Conservation (phyloP, 495 filamentous ascomycete species). For the Umbilicaria muhlenbergii region DNA sequence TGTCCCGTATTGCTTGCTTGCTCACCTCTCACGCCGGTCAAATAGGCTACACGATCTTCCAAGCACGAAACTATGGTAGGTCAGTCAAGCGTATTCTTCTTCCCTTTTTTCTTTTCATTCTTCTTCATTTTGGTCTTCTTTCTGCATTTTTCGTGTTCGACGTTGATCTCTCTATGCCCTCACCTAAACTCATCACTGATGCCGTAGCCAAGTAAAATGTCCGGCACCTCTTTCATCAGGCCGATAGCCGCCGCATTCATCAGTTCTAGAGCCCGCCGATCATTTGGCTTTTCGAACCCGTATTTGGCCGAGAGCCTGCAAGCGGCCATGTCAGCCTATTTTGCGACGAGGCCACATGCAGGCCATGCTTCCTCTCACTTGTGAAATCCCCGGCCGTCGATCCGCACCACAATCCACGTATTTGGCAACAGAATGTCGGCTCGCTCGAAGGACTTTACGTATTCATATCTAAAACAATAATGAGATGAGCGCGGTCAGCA, state of each 20-base stretch:
- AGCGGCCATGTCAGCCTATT: not conserved
- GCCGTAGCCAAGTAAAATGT: constrained; percentile 78
- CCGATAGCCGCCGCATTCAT: constrained; percentile 85
- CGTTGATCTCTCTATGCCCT: not conserved
- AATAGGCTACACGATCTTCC: constrained; percentile 68
- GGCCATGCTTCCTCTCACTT: constrained; percentile 36
- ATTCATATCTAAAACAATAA: constrained; percentile 54
- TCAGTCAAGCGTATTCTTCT: not conserved
- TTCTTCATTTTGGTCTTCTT: not conserved
- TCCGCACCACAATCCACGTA: constrained; percentile 84
- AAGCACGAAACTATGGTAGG: constrained; percentile 58
- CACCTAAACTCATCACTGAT: constrained; percentile 89
- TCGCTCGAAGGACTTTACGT: constrained; percentile 81
- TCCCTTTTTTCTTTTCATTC: not conserved
- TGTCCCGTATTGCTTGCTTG: not conserved
- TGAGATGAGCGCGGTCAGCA: constrained; percentile 1
- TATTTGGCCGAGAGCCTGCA: constrained; percentile 65
- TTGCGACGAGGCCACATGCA: too few relatives aligned
- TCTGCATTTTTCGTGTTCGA: not conserved
- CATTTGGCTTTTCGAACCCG: constrained; percentile 80
- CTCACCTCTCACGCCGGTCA: constrained; percentile 68
- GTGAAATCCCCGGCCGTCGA: constrained; percentile 86
- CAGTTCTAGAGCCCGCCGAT: constrained; percentile 68
- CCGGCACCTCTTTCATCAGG: constrained; percentile 70
- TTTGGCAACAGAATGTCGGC: constrained; percentile 64